These are phyloP conservation scores for Nakazawaea ishiwadae DNA, from an alignment of 805 yeast genomes.

Conservation along the genomic window DNA sequence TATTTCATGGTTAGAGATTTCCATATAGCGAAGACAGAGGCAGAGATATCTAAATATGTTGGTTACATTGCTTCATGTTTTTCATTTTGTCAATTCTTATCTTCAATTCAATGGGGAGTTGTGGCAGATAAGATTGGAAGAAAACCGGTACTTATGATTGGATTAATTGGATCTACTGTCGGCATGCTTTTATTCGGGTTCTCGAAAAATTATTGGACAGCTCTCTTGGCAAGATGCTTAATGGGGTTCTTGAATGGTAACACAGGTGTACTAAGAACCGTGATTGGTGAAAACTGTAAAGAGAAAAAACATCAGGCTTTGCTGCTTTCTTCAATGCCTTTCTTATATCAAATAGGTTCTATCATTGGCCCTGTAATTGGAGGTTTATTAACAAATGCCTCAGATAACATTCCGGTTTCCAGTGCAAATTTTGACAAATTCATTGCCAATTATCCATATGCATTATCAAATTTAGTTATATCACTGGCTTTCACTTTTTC, in stretches of 20 bases:
- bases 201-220: slow-evolving; percentile 46
- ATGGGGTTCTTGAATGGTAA: slow-evolving; percentile 60
- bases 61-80: slow-evolving; percentile 58
- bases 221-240: slow-evolving; percentile 44
- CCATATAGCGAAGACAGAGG: slow-evolving; percentile 42
- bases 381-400: slow-evolving; percentile 7
- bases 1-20: slow-evolving; percentile 59
- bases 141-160: slow-evolving; percentile 45
- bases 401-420: slow-evolving; percentile 1
- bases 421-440: slow-evolving; percentile 1
- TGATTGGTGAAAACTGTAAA: slow-evolving; percentile 53
- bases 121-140: slow-evolving; percentile 51
- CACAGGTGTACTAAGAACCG: slow-evolving; percentile 54
- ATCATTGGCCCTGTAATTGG: slow-evolving; percentile 56
- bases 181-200: slow-evolving; percentile 49
- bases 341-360: slow-evolving; percentile 56
- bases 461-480: slow-evolving; percentile 44
- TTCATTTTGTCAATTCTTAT: slow-evolving; percentile 53
- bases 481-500: slow-evolving; percentile 31
- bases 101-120: slow-evolving; percentile 56
- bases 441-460: slow-evolving; percentile 44
- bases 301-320: slow-evolving; percentile 55
- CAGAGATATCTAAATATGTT: slow-evolving; percentile 51
- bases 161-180: slow-evolving; percentile 45
- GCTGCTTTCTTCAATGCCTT: slow-evolving; percentile 57